phyloP scores from a whole-genome alignment of 371 early-diverging fungal genomes.

The Saksenaea oblongispora region DNA sequence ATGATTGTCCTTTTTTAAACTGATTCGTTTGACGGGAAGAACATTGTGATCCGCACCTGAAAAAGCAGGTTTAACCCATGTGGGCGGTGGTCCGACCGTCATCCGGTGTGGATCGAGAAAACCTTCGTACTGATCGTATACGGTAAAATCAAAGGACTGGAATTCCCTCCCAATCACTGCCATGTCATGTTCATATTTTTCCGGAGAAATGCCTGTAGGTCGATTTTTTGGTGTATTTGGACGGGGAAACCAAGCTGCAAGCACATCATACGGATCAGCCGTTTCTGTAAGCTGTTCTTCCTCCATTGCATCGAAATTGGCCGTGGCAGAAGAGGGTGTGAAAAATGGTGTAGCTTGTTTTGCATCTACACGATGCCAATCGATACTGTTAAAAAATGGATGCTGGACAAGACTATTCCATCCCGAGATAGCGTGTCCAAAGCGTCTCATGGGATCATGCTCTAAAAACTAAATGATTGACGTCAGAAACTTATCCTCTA shows the following conservation, averaged over 20 bases:
- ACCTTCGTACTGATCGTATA: conserved; percentile 59
- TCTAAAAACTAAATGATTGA: conserved; percentile 39
- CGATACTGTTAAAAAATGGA: conserved; percentile 38
- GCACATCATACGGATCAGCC: neutral
- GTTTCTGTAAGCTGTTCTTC: conserved; percentile 36
- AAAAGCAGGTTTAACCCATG: conserved; percentile 59
- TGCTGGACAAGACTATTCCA: conserved; percentile 34
- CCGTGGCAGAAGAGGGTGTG: conserved; percentile 48
- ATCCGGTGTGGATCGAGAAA: conserved; percentile 48
- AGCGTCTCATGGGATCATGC: conserved; percentile 35
- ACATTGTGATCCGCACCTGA: conserved; percentile 28
- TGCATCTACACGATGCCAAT: conserved; percentile 37
- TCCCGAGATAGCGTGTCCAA: conserved; percentile 44
- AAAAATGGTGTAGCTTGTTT: conserved; percentile 52
- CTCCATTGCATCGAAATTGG: conserved; percentile 86
- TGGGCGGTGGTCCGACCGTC: conserved; percentile 61
- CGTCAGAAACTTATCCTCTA: no score
- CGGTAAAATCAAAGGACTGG: conserved; percentile 55
- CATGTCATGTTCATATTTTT: conserved; percentile 15
- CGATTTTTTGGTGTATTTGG: conserved; percentile 66
- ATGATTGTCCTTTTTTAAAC: neutral
- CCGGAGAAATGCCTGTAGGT: conserved; percentile 21
- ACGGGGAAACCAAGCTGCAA: conserved; percentile 53
- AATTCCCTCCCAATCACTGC: conserved; percentile 42
- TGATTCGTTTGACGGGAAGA: neutral